phyloP scores from a whole-genome alignment of 2,329 filamentous ascomycete species.

The Exophiala oligosperma region DNA sequence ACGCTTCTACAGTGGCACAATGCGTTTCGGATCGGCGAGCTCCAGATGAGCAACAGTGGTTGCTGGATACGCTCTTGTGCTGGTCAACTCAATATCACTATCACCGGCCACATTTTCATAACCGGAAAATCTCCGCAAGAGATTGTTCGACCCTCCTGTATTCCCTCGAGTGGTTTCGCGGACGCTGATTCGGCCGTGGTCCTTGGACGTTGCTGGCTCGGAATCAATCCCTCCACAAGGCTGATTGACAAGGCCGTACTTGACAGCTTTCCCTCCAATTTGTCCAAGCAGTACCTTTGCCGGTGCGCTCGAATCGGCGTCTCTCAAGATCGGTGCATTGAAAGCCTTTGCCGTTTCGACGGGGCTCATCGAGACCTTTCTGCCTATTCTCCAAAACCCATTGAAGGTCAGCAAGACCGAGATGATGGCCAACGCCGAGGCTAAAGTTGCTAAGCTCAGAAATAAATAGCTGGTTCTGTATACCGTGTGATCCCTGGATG shows the following conservation, averaged over 20 bases:
- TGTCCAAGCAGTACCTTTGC: constrained; percentile 2
- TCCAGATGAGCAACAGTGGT: background rate
- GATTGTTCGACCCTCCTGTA: background rate
- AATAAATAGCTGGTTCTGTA: constrained; percentile 20
- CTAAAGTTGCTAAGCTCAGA: constrained; percentile 3
- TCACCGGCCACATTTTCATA: background rate
- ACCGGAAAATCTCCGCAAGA: background rate
- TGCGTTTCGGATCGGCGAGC: background rate
- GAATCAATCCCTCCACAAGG: background rate
- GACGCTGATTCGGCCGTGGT: background rate
- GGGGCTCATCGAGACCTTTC: constrained; percentile 16
- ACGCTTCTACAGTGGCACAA: background rate
- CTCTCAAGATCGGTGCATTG: constrained; percentile 20
- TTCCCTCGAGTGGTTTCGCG: too few relatives aligned
- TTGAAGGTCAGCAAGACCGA: constrained; percentile 10
- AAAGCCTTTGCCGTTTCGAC: constrained; percentile 28
- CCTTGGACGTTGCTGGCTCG: background rate
- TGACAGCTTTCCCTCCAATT: constrained; percentile 4
- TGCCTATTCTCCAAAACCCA: constrained; percentile 23
- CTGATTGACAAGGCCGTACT: constrained; percentile 7
- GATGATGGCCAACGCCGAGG: background rate
- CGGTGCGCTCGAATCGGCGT: constrained; percentile 4
- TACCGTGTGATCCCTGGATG: constrained; percentile 4
- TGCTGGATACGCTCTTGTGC: background rate
- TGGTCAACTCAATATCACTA: background rate